Evolutionary conservation across 2,329 filamentous ascomycete genomes (phyloP), one percentile per base, ranked within the genome.

Genomic region (Epichloe amarillans): DNA sequence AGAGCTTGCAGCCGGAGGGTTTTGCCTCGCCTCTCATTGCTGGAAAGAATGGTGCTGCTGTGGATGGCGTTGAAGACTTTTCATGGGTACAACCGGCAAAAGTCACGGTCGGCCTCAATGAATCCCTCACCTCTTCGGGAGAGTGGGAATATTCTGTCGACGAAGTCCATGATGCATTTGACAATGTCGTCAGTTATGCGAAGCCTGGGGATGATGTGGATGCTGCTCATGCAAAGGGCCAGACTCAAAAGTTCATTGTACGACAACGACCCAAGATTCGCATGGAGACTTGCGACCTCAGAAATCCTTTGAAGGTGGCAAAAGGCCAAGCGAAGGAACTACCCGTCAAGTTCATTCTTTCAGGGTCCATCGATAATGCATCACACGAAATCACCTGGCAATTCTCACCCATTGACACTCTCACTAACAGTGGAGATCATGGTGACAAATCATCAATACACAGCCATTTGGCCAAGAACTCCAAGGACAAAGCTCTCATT

Each of bases 121-220:
- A 98, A 66, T 90, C 90, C 5, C 81, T 98, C 69, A 80, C 80
- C 46, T 75, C 76, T 6, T 78, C 84, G 48, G 93, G 91, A 15
- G 76, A 82, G 49, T 97, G 91, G 90, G 76, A 85, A 54, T 98
- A 97, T 63, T 83, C 85, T 1, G 82, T 98, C 49, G 88, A 96
- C 58, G 88, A 96, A 65, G 88, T 98, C 8, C 82, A 88, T 53
- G 93, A 98, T 70, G 91, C 82, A 2, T 85, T 90, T 57, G 90
- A 90, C 45, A 98, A 98, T 60, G 70, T 84, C 38, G 83, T 90
- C 53, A 85, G 82, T 55, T 98, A 95, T 62, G 71, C 76, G 3
- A 69, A 73, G 4, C 67, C 75, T 3, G 72, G 76, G 14, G 86
- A 93, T 41, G 86, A 93, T n/a, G 71, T 75, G 37, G 82, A 88